Evolutionary conservation across 768 basidiomycete genomes (phyloP).

Genomic region (Ephemerocybe angulata): DNA sequence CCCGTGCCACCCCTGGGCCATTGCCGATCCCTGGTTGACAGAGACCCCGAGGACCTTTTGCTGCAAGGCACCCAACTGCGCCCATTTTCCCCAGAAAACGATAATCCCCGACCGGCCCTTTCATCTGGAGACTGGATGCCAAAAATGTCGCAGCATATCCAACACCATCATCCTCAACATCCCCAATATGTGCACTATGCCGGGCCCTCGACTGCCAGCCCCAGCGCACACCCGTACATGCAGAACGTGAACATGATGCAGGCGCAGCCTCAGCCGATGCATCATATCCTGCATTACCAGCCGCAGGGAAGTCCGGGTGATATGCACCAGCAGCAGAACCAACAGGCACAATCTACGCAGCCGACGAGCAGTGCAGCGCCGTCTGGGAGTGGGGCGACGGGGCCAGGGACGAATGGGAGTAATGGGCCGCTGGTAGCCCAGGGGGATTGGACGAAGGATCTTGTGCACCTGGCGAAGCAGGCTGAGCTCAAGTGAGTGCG

Average conservation of each 20-base stretch:
- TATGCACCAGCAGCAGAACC: conserved; percentile 16
- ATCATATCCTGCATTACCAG: conserved; percentile 32
- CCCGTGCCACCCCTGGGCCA: no score
- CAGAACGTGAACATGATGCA: conserved; percentile 21
- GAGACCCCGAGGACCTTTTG: no score
- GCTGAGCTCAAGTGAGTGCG: conserved; percentile 79
- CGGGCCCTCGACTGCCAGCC: conserved; percentile 24
- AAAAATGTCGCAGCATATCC: conserved; percentile 45
- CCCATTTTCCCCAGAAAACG: conserved; percentile 14
- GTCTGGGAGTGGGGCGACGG: not conserved
- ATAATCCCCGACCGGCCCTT: conserved; percentile 40
- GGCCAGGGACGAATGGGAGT: conserved; percentile 1
- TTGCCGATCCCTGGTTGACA: no score
- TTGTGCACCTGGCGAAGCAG: conserved; percentile 82
- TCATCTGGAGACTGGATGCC: conserved; percentile 25
- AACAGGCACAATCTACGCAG: conserved; percentile 16
- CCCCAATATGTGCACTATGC: conserved; percentile 39
- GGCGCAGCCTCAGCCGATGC: conserved; percentile 20
- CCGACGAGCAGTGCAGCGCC: conserved; percentile 26
- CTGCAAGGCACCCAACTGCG: not conserved
- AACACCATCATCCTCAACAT: conserved; percentile 30
- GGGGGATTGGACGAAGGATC: conserved; percentile 84
- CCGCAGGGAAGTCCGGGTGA: conserved; percentile 24
- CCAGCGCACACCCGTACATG: no score
- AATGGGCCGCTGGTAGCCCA: conserved; percentile 61